These are phyloP conservation scores for Solanum clarkiae DNA, from an alignment of 257 asterid species.

Conservation along the genomic window DNA sequence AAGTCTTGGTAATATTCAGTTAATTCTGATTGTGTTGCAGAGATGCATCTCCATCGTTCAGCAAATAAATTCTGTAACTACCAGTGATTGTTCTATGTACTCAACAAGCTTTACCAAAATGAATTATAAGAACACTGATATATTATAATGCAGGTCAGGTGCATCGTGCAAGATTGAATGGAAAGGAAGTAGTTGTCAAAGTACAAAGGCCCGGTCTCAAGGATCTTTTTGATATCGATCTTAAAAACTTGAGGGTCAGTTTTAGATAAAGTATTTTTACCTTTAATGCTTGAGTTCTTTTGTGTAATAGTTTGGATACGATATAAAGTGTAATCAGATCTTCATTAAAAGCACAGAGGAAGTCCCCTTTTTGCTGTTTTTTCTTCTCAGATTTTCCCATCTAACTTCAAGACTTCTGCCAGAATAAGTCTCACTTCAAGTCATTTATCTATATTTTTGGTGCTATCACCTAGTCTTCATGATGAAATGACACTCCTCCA, in stretches of 20 bases:
- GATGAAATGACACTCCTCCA: background rate
- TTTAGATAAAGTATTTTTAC: background rate
- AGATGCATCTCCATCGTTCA: background rate
- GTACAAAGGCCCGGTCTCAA: slow-evolving; percentile 94
- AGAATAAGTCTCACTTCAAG: background rate
- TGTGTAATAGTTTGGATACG: background rate
- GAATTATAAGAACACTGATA: background rate
- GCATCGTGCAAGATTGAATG: slow-evolving; percentile 74
- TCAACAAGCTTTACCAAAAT: background rate
- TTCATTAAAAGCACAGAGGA: background rate
- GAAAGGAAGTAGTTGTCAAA: slow-evolving; percentile 68
- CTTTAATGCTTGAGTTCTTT: background rate
- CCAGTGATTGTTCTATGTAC: background rate
- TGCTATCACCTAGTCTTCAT: background rate
- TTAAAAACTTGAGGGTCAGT: slow-evolving; percentile 81
- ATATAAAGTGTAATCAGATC: background rate
- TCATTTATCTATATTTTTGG: background rate
- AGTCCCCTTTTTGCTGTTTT: background rate
- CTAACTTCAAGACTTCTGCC: background rate
- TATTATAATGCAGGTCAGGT: slow-evolving; percentile 62
- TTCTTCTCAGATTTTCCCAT: background rate
- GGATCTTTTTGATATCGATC: slow-evolving; percentile 84
- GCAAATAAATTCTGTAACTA: background rate
- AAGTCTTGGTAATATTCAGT: slow-evolving; percentile 56
- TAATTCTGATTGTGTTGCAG: background rate